A percentile compares a stretch with the other conserved stretches of the same genome.
Evolutionary conservation across 2,329 filamentous ascomycete genomes (phyloP).

Genomic region (Fusarium sp.): DNA sequence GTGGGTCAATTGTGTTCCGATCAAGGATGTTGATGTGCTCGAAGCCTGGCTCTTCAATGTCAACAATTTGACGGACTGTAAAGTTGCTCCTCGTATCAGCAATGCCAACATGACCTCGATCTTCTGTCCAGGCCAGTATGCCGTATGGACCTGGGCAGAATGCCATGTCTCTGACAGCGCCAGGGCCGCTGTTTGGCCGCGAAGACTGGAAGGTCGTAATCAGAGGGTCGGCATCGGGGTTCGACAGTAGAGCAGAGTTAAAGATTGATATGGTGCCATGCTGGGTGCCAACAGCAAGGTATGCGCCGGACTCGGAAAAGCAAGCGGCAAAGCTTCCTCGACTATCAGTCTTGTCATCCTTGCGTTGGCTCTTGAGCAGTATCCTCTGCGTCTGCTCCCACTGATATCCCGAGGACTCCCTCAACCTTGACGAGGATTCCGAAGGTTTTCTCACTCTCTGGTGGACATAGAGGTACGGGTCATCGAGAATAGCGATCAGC

Average conservation of each 20-base stretch:
- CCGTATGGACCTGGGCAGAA: slow-evolving; percentile 93
- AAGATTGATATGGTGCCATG: slow-evolving; percentile 84
- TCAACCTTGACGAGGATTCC: slow-evolving; percentile 33
- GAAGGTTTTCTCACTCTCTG: slow-evolving; percentile 58
- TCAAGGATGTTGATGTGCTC: slow-evolving; percentile 68
- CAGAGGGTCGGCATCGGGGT: slow-evolving; percentile 66
- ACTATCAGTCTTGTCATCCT: slow-evolving; percentile 64
- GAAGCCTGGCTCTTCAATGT: slow-evolving; percentile 69
- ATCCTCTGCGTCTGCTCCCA: slow-evolving; percentile 65
- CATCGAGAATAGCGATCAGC: slow-evolving; percentile 87
- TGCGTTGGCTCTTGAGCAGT: slow-evolving; percentile 67
- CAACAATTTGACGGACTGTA: slow-evolving; percentile 73
- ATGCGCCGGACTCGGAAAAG: slow-evolving; percentile 77
- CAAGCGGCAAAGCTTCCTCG: slow-evolving; percentile 81
- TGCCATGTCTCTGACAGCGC: slow-evolving; percentile 89
- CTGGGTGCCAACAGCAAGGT: slow-evolving; percentile 82
- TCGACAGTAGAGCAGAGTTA: slow-evolving; percentile 62
- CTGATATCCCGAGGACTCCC: slow-evolving; percentile 50
- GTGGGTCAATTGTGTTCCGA: slow-evolving; percentile 63
- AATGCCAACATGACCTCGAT: slow-evolving; percentile 79
- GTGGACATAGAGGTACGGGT: slow-evolving; percentile 88
- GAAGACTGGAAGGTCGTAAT: slow-evolving; percentile 83
- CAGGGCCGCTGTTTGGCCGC: slow-evolving; percentile 73
- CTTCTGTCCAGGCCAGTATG: slow-evolving; percentile 92
- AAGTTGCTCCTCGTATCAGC: slow-evolving; percentile 78